phyloP scores from a whole-genome alignment of 2,329 filamentous ascomycete genomes.

The Cryoendolithus antarcticus region DNA sequence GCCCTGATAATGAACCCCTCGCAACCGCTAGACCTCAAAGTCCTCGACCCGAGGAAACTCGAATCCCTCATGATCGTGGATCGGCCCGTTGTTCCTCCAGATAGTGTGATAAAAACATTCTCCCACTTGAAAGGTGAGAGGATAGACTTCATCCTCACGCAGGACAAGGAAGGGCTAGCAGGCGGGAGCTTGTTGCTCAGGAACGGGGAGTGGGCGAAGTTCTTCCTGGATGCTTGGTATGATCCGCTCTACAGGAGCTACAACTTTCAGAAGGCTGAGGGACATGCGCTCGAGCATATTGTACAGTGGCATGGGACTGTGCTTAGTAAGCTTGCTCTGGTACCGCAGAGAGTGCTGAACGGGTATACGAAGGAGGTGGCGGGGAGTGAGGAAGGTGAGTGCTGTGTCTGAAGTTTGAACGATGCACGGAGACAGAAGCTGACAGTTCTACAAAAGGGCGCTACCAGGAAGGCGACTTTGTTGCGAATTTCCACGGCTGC shows the following conservation, averaged over 20 bases:
- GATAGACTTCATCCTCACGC: slow-evolving; percentile 70
- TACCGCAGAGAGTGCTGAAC: slow-evolving; percentile 79
- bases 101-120: slow-evolving; percentile 95
- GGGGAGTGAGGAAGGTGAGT: slow-evolving; percentile 16
- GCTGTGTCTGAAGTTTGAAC: neutral
- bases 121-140: slow-evolving; percentile 63
- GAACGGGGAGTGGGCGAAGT: slow-evolving; percentile 82
- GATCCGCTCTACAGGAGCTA: slow-evolving; percentile 88
- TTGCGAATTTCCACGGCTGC: slow-evolving; percentile 69
- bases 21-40: slow-evolving; percentile 54
- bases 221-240: slow-evolving; percentile 90
- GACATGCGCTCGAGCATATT: slow-evolving; percentile 64
- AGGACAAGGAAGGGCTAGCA: slow-evolving; percentile 73
- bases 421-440: slow-evolving; percentile 21
- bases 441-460: slow-evolving; percentile 21
- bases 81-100: slow-evolving; percentile 77
- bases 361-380: slow-evolving; percentile 50
- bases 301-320: slow-evolving; percentile 86
- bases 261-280: slow-evolving; percentile 91
- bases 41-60: slow-evolving; percentile 56
- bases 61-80: slow-evolving; percentile 75
- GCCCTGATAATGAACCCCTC: slow-evolving; percentile 78
- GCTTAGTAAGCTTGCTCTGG: slow-evolving; percentile 72
- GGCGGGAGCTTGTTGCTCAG: slow-evolving; percentile 67
- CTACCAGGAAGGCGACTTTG: slow-evolving; percentile 75